phyloP scores from a whole-genome alignment of 768 basidiomycete species.

The Exsudoporus frostii region DNA sequence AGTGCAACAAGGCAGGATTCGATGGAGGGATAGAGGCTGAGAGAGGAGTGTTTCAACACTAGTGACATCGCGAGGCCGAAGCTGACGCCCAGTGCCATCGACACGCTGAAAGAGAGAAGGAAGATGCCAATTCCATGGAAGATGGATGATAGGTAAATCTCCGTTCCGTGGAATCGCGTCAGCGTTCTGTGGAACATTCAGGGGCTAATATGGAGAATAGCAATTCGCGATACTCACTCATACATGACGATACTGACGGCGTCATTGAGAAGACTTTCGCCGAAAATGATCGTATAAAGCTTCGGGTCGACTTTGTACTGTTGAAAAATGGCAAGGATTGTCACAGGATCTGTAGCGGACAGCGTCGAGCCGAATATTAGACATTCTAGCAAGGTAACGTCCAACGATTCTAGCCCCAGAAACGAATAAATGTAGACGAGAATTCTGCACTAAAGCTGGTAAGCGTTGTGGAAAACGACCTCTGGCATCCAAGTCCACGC shows the following conservation, averaged over 20 bases:
- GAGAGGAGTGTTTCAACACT: constrained; percentile 89
- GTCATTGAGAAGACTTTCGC: constrained; percentile 95
- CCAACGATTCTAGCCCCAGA: constrained; percentile 85
- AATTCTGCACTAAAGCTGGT: constrained; percentile 63
- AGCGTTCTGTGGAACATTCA: constrained; percentile 60
- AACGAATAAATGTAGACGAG: constrained; percentile 94
- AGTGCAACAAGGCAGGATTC: constrained; percentile 96
- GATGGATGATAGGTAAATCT: constrained; percentile 81
- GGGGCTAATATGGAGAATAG: not conserved
- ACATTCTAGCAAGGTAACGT: constrained; percentile 86
- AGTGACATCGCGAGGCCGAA: constrained; percentile 92
- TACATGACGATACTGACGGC: constrained; percentile 99
- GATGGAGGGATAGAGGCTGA: constrained; percentile 84
- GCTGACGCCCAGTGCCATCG: constrained; percentile 88
- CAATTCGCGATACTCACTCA: constrained; percentile 64
- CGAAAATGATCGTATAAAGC: constrained; percentile 95
- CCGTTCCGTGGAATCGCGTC: constrained; percentile 85
- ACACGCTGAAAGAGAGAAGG: constrained; percentile 90
- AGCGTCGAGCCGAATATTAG: constrained; percentile 95
- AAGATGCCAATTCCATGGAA: constrained; percentile 99
- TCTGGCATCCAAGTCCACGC: constrained; percentile 30
- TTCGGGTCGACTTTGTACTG: constrained; percentile 99
- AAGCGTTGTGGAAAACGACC: constrained; percentile 27
- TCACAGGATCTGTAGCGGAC: constrained; percentile 96
- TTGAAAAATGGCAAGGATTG: constrained; percentile 97